phyloP scores from a whole-genome alignment of 352 stramenopile genomes.

The Pythium rhizo-oryzae region DNA sequence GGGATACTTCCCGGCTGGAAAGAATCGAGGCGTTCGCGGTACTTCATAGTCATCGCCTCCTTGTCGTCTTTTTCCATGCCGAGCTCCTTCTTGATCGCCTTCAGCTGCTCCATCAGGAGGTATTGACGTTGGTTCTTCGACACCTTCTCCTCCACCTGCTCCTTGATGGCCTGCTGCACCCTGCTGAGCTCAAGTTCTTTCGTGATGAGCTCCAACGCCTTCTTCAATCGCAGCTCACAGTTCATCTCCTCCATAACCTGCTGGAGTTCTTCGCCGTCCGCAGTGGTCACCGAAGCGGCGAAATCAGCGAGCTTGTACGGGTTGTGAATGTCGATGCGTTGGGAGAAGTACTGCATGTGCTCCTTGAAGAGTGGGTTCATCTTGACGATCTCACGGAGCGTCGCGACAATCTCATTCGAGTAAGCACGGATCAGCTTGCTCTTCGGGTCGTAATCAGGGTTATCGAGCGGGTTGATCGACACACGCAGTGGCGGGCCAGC shows the following conservation, averaged over 20 bases:
- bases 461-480: constrained; percentile 75
- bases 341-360: constrained; percentile 97
- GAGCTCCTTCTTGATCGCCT: constrained; percentile 99
- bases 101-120: constrained; percentile 98
- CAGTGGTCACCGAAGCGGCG: constrained; percentile 94
- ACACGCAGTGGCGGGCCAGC: constrained; percentile 60
- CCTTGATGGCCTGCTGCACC: constrained; percentile 97
- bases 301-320: constrained; percentile 99
- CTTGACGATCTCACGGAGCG: constrained; percentile 96
- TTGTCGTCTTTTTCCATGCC: constrained; percentile 99
- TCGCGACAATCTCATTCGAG: constrained; percentile 98
- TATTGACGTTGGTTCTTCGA: constrained; percentile 98
- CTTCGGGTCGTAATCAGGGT: constrained; percentile 66
- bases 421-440: constrained; percentile 95
- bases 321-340: constrained; percentile 95
- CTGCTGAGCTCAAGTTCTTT: constrained; percentile 97
- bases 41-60: constrained; percentile 97
- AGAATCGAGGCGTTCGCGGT: constrained; percentile 84
- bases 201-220: constrained; percentile 95
- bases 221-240: constrained; percentile 94
- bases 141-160: constrained; percentile 91
- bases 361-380: constrained; percentile 98
- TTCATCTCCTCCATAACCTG: constrained; percentile 96
- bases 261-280: constrained; percentile 92
- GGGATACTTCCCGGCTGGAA: constrained; percentile 72